Conservation (phyloP, 345 rosid genomes). For the Corchorus olitorius region DNA sequence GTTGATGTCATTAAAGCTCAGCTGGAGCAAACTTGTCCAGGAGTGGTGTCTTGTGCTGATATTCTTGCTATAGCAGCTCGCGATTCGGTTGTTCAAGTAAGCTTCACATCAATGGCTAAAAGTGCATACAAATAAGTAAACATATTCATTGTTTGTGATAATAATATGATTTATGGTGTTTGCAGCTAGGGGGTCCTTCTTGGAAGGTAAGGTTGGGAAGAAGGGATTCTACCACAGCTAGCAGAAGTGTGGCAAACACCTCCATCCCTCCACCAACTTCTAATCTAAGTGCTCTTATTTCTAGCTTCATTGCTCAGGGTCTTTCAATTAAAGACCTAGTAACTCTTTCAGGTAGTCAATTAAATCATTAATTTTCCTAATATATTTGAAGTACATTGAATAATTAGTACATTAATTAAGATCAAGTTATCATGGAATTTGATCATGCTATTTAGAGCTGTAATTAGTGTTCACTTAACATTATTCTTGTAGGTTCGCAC, state of each 20-base stretch:
- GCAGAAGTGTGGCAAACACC: slow-evolving; percentile 31
- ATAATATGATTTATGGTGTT: not conserved
- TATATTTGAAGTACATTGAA: no score
- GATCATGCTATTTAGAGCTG: no score
- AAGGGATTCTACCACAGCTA: slow-evolving; percentile 49
- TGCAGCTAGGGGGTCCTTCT: slow-evolving; percentile 49
- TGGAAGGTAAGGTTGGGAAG: slow-evolving; percentile 50
- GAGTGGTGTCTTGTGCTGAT: slow-evolving; percentile 60
- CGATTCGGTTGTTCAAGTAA: slow-evolving; percentile 45
- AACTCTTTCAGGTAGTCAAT: slow-evolving; percentile 42
- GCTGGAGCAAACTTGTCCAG: slow-evolving; percentile 50
- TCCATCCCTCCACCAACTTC: slow-evolving; percentile 38
- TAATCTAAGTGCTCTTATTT: slow-evolving; percentile 38
- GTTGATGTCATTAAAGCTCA: slow-evolving; percentile 46
- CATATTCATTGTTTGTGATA: no score
- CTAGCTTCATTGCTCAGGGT: slow-evolving; percentile 46
- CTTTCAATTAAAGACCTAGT: slow-evolving; percentile 43
- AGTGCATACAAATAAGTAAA: no score
- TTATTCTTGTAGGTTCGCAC: slow-evolving; percentile 35
- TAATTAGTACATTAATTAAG: no score
- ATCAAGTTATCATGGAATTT: no score
- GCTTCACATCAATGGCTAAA: no score
- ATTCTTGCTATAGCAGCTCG: slow-evolving; percentile 52
- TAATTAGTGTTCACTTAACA: not conserved
- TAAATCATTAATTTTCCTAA: not conserved